Evolutionary conservation across 2,329 filamentous ascomycete species (phyloP).

Genomic region (Curvularia spicifera): DNA sequence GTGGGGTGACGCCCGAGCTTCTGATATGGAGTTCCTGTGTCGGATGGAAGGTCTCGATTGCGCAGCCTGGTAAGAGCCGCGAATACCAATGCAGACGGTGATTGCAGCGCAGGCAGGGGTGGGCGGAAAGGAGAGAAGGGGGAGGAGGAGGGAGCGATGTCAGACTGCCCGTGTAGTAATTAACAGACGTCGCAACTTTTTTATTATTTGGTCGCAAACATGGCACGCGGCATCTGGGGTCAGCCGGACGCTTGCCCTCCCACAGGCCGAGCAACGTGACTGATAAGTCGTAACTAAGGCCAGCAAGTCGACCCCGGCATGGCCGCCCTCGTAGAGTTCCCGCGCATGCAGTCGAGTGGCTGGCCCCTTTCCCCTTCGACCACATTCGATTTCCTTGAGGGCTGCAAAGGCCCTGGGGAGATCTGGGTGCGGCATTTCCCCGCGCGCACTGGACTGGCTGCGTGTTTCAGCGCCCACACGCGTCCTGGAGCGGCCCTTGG

Average conservation of each 20-base stretch:
- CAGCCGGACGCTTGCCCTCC: conserved; percentile 25
- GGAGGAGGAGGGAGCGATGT: neutral
- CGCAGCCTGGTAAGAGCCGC: conserved; percentile 20
- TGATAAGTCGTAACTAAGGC: conserved; percentile 19
- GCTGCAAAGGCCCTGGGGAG: conserved; percentile 16
- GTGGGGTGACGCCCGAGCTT: conserved; percentile 29
- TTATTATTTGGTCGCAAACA: conserved; percentile 30
- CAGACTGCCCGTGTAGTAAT: conserved; percentile 21
- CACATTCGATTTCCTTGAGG: conserved; percentile 9
- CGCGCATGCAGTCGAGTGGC: conserved; percentile 22
- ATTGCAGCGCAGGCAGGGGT: conserved; percentile 4
- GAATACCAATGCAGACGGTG: conserved; percentile 18
- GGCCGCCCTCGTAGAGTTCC: conserved; percentile 20
- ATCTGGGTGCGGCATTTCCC: conserved; percentile 17
- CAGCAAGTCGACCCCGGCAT: conserved; percentile 23
- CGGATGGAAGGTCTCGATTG: conserved; percentile 20
- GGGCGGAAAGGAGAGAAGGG: conserved; percentile 5
- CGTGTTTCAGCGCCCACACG: conserved; percentile 22
- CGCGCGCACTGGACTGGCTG: conserved; percentile 12
- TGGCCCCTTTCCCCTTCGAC: conserved; percentile 14
- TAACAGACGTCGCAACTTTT: conserved; percentile 24
- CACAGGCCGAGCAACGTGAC: conserved; percentile 29
- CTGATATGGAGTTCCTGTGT: conserved; percentile 29
- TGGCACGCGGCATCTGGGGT: conserved; percentile 32
- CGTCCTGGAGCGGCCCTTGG: conserved; percentile 12